These are phyloP conservation scores for Penicillium diatomitis DNA, from an alignment of 495 filamentous ascomycete genomes.

Conservation along the genomic window DNA sequence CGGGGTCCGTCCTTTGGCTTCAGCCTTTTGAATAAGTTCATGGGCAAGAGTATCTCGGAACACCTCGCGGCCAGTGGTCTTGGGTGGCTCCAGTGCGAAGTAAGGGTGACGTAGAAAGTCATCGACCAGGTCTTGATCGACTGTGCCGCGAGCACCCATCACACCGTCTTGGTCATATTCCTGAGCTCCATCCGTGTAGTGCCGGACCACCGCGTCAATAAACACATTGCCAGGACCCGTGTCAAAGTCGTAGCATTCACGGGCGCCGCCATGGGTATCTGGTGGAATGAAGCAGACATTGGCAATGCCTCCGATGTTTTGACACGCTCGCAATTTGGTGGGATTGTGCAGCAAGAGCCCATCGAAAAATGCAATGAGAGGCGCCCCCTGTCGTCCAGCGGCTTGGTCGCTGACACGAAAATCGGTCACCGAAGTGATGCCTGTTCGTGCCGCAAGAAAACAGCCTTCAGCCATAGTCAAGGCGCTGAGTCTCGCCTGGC, in stretches of 20 bases:
- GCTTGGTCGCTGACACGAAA: conserved; percentile 39
- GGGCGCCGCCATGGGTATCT: conserved; percentile 37
- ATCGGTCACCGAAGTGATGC: conserved; percentile 38
- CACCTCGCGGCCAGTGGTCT: conserved; percentile 50
- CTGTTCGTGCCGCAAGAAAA: conserved; percentile 33
- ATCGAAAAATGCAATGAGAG: conserved; percentile 40
- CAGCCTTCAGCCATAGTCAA: conserved; percentile 36
- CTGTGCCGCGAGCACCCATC: conserved; percentile 42
- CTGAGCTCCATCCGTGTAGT: conserved; percentile 23
- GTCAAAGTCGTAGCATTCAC: conserved; percentile 45
- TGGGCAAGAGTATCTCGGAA: conserved; percentile 46
- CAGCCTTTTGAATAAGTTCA: conserved; percentile 37
- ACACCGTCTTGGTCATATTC: conserved; percentile 39
- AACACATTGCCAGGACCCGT: conserved; percentile 35
- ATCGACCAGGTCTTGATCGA: conserved; percentile 45
- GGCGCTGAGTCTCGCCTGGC: conserved; percentile 32
- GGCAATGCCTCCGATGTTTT: conserved; percentile 53
- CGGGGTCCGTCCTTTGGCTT: conserved; percentile 30
- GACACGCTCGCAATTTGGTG: conserved; percentile 45
- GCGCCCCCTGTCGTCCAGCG: conserved; percentile 36
- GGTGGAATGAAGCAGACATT: conserved; percentile 54
- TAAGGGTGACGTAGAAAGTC: conserved; percentile 42
- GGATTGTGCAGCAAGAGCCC: conserved; percentile 46
- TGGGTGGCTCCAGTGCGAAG: conserved; percentile 41
- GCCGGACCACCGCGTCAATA: conserved; percentile 30